Base-by-base conservation (phyloP, 805 yeast species). In the Candida nanaspora region DNA sequence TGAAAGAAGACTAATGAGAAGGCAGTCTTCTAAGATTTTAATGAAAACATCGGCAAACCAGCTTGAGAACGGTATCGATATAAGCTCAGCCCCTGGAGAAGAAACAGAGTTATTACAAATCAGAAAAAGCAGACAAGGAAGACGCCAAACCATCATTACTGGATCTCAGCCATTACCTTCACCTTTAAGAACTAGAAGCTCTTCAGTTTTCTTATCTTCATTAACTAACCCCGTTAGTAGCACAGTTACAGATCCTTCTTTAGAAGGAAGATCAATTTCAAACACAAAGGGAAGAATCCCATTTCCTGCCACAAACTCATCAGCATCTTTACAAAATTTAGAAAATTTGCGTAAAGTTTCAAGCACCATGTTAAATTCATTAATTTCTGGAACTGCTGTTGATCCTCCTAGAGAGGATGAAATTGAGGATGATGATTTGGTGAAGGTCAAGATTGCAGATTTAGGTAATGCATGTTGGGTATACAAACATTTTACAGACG, bases 141-240 rank as follows among this genome's bases (percentile, higher is more conserved):
- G 95, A 53, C 65, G 91, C 31, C 81, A 79, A 47, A 80, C 94
- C 0, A 63, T 88, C 20, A 82, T 88, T 37, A 85, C 94, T 0
- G 96, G 95, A 0, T 86, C 96, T 0, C 95, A 88, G 59, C 97
- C 97, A 2, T 66, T 88, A 42, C 96, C 96, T 4, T 83, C 95
- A 0, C 96, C 96, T 1, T 66, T 87, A 37, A 68, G 89, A 40
- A 74, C 91, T 1, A 49, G 59, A 33, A 59, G 62, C 18, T 49
- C 44, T 39, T 52, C 61, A 10, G 52, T 53, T 35, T 55, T 59
- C 23, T 45, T 48, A 15, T 53, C 61, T n/a, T 54, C 61, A 6
- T 36, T 51, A 25, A 50, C 47, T n/a, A 41, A 39, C 6, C 41
- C 47, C 15, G 33, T 46, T 14, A 43, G 45, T 14, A 44, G 48